Conservation (phyloP, 179 eudicot species). For the Spergularia azorica region DNA sequence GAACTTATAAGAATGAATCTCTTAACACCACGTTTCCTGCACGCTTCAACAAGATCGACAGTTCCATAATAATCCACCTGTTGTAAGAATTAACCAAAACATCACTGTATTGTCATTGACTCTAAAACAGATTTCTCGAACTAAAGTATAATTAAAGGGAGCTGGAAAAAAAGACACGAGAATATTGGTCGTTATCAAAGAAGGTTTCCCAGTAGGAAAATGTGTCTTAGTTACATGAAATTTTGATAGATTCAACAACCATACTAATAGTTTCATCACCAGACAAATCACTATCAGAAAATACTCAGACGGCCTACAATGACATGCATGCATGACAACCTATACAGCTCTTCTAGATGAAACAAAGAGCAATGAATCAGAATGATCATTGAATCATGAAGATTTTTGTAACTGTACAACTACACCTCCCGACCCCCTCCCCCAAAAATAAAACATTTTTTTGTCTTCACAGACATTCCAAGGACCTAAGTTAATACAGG, state of each 20-base stretch:
- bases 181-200: too few species aligned
- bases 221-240: too few species aligned
- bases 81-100: neutral
- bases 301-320: neutral
- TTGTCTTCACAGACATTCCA: too few species aligned
- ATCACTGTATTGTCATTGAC: neutral
- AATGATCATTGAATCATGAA: too few species aligned
- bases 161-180: neutral
- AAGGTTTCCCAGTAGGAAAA: neutral
- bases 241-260: neutral
- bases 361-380: too few species aligned
- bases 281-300: neutral
- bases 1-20: constrained; percentile 82
- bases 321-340: neutral
- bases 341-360: neutral
- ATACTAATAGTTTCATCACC: neutral
- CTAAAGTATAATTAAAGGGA: neutral
- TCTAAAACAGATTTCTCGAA: neutral
- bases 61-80: constrained; percentile 96
- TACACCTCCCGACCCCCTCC: too few species aligned
- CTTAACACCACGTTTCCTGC: constrained; percentile 66
- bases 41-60: constrained; percentile 88
- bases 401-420: too few species aligned
- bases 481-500: neutral
- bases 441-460: too few species aligned